A percentile compares a stretch with the other conserved stretches of the same genome.
phyloP scores from a whole-genome alignment of 2,329 filamentous ascomycete genomes.

The Drechmeria coniospora region DNA sequence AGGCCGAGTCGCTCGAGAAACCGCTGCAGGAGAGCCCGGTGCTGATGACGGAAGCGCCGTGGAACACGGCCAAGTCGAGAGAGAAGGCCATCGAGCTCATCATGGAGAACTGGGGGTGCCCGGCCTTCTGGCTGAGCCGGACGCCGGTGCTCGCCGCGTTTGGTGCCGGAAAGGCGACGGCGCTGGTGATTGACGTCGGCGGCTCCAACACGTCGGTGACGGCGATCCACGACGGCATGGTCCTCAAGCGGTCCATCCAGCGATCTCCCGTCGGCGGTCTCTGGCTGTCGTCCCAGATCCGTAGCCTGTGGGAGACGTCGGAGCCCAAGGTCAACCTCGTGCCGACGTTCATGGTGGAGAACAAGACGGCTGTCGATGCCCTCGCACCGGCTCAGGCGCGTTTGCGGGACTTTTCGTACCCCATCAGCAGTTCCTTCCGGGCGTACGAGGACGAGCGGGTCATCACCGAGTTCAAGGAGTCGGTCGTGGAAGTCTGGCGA shows the following conservation, averaged over 20 bases:
- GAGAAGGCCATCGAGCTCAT: conserved; percentile 93
- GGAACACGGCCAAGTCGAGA: conserved; percentile 75
- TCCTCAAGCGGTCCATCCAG: conserved; percentile 78
- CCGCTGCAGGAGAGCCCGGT: conserved; percentile 78
- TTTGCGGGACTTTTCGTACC: conserved; percentile 51
- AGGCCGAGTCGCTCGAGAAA: conserved; percentile 46
- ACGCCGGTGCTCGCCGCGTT: conserved; percentile 85
- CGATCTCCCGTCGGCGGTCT: conserved; percentile 75
- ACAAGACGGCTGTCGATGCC: conserved; percentile 80
- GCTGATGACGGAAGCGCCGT: conserved; percentile 84
- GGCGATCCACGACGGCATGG: conserved; percentile 85
- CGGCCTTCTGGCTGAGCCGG: conserved; percentile 84
- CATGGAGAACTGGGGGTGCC: conserved; percentile 93
- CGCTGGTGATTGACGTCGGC: conserved; percentile 82
- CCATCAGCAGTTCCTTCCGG: conserved; percentile 56
- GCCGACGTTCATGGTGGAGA: conserved; percentile 76
- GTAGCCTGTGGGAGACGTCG: conserved; percentile 57
- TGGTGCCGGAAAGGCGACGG: conserved; percentile 82
- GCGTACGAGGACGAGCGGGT: conserved; percentile 82
- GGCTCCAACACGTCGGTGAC: conserved; percentile 80
- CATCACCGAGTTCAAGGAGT: conserved; percentile 93
- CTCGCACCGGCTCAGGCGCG: conserved; percentile 63
- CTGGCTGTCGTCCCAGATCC: conserved; percentile 80
- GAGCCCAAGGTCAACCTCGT: conserved; percentile 58
- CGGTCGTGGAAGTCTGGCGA: conserved; percentile 84